A percentile compares a stretch with the other conserved stretches of the same genome.
Conservation (phyloP, 345 rosid genomes). For the Durio zibethinus region DNA sequence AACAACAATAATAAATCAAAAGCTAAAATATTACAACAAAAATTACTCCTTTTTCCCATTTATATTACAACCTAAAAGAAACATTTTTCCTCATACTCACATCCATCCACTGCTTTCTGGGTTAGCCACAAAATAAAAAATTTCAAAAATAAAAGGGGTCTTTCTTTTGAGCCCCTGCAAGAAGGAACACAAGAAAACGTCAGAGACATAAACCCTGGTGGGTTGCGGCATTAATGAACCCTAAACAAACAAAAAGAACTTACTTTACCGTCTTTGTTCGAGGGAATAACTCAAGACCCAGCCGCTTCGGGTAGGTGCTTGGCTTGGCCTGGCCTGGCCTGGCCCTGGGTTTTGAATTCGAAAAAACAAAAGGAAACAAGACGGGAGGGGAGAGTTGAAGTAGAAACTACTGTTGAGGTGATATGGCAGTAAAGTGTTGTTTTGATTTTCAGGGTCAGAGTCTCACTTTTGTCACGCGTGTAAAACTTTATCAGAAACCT, state of each 20-base stretch:
- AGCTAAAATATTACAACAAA: neutral
- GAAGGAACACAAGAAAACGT: neutral
- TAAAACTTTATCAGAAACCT: too few species aligned
- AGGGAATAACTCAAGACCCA: neutral
- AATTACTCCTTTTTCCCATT: neutral
- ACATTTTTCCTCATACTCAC: neutral
- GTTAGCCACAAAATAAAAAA: neutral
- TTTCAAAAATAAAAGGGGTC: neutral
- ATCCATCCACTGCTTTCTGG: neutral
- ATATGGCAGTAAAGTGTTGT: neutral
- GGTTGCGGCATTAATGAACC: slow-evolving; percentile 1
- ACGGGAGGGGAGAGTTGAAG: neutral
- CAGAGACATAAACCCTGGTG: neutral
- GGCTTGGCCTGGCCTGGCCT: too few species aligned
- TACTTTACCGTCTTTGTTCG: neutral
- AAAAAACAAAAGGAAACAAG: neutral
- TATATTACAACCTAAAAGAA: neutral
- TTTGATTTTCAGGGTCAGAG: too few species aligned
- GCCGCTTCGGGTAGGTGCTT: neutral
- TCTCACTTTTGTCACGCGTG: too few species aligned
- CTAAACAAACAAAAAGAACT: neutral
- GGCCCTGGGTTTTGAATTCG: slow-evolving; percentile 1
- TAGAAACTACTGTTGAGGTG: neutral
- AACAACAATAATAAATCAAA: neutral
- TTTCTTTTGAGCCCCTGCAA: neutral